These are phyloP conservation scores for Lactarius tabidus DNA, from an alignment of 768 basidiomycete species.

Conservation along the genomic window DNA sequence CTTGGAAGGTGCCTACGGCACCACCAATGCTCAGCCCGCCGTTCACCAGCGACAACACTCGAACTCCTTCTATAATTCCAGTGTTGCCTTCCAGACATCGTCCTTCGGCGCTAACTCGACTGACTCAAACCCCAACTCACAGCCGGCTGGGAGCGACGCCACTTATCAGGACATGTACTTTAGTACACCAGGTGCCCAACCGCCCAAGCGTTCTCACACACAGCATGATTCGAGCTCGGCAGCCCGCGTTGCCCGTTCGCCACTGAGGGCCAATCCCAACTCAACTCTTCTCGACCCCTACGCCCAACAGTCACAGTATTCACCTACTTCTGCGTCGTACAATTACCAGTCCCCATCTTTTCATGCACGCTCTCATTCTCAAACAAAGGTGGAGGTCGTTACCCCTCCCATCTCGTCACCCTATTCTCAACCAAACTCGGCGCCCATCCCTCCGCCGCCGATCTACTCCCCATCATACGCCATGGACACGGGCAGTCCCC, in stretches of 20 bases:
- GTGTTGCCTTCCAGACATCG: conserved; percentile 55
- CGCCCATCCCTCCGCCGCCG: conserved; percentile 35
- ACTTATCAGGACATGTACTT: conserved; percentile 58
- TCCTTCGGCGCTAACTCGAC: conserved; percentile 35
- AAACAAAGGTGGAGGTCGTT: conserved; percentile 40
- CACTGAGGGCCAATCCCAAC: conserved; percentile 49
- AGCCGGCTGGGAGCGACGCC: conserved; percentile 41
- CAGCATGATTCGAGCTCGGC: conserved; percentile 50
- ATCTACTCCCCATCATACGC: conserved; percentile 46
- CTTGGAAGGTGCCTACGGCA: conserved; percentile 51
- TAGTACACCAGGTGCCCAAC: conserved; percentile 43
- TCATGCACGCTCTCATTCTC: conserved; percentile 47
- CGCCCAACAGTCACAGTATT: conserved; percentile 64
- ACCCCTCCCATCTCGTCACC: conserved; percentile 42
- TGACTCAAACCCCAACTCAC: conserved; percentile 29
- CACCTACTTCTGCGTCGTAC: conserved; percentile 53
- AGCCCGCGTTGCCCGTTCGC: conserved; percentile 53
- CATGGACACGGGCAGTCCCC: conserved; percentile 65
- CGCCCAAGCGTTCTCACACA: conserved; percentile 53
- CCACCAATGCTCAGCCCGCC: conserved; percentile 37
- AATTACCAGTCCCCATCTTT: conserved; percentile 39
- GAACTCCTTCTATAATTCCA: conserved; percentile 54
- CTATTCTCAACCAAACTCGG: conserved; percentile 49
- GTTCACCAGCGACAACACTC: conserved; percentile 35
- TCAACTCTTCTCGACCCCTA: conserved; percentile 61